These are phyloP conservation scores for Clonostachys chloroleuca DNA, from an alignment of 2,329 filamentous ascomycete genomes.

Conservation along the genomic window DNA sequence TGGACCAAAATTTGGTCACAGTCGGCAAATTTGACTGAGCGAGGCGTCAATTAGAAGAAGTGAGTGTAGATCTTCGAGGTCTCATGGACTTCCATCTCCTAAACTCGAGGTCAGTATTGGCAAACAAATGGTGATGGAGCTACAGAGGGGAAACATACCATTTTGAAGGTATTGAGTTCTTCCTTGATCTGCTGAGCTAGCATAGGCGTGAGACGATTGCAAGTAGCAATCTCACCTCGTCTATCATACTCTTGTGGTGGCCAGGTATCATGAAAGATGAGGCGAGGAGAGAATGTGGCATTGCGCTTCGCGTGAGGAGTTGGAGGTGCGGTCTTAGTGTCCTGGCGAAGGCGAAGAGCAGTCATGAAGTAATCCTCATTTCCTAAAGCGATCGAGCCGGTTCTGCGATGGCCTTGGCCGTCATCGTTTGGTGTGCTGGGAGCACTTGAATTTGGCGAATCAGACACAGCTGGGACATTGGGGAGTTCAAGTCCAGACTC, in stretches of 20 bases:
- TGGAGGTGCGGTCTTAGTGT: slow-evolving; percentile 75
- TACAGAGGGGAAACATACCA: slow-evolving; percentile 39
- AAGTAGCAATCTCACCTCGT: slow-evolving; percentile 92
- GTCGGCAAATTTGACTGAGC: neutral
- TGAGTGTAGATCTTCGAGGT: slow-evolving; percentile 99
- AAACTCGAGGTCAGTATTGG: slow-evolving; percentile 26
- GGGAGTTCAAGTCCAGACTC: slow-evolving; percentile 59
- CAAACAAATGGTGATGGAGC: neutral
- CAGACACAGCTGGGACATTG: slow-evolving; percentile 58
- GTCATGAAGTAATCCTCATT: slow-evolving; percentile 89
- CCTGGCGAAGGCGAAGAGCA: slow-evolving; percentile 66
- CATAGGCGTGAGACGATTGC: slow-evolving; percentile 95
- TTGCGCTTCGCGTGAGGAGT: slow-evolving; percentile 70
- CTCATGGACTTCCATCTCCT: slow-evolving; percentile 99
- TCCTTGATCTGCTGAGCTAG: slow-evolving; percentile 99
- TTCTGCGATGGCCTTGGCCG: slow-evolving; percentile 59
- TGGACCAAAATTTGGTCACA: no score
- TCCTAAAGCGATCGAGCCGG: slow-evolving; percentile 68
- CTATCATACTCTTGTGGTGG: slow-evolving; percentile 93
- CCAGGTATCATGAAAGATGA: slow-evolving; percentile 96
- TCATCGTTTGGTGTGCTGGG: slow-evolving; percentile 87
- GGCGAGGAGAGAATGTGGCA: slow-evolving; percentile 82
- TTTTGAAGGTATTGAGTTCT: slow-evolving; percentile 98
- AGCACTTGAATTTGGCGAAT: slow-evolving; percentile 80
- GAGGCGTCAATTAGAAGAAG: slow-evolving; percentile 78